Evolutionary conservation across 768 basidiomycete species (phyloP).

Genomic region (Porphyrellus cyaneotinctus): DNA sequence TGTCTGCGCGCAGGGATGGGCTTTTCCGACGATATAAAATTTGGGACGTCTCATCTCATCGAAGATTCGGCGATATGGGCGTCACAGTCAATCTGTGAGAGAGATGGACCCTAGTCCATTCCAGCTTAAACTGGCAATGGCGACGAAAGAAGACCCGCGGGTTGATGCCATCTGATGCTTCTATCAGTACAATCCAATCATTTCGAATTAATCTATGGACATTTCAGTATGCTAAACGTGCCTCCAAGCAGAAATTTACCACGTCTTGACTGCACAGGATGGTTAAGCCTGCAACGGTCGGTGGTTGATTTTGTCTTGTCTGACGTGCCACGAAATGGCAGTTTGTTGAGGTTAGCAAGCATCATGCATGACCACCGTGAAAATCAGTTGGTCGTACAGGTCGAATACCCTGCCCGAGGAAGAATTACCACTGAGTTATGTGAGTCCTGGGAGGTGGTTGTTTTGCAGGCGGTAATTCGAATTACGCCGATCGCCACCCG

Average conservation of each 20-base stretch:
- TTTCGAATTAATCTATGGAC: slow-evolving; percentile 1
- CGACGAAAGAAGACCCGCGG: slow-evolving; percentile 2
- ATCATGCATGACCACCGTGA: not conserved
- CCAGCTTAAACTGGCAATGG: slow-evolving; percentile 19
- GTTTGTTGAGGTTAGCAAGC: not conserved
- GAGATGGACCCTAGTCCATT: not conserved
- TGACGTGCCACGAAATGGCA: not conserved
- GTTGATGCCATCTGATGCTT: slow-evolving; percentile 1
- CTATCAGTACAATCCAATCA: not conserved
- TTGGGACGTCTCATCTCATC: not conserved
- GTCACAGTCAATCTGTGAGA: slow-evolving; percentile 10
- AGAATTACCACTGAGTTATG: not conserved
- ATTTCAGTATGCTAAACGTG: not conserved
- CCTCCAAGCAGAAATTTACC: not conserved
- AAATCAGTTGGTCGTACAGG: slow-evolving; percentile 2
- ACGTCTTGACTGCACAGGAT: not conserved
- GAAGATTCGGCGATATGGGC: not conserved
- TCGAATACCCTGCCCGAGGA: not conserved
- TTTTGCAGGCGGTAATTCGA: not conserved
- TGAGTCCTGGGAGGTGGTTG: not conserved
- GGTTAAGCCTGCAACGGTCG: slow-evolving; percentile 6
- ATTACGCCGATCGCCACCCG: not conserved
- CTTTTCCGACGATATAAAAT: not conserved
- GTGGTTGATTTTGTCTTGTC: slow-evolving; percentile 5
- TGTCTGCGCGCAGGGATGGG: not conserved